phyloP scores from a whole-genome alignment of 371 early-diverging fungal genomes.

The Mortierella sp. region DNA sequence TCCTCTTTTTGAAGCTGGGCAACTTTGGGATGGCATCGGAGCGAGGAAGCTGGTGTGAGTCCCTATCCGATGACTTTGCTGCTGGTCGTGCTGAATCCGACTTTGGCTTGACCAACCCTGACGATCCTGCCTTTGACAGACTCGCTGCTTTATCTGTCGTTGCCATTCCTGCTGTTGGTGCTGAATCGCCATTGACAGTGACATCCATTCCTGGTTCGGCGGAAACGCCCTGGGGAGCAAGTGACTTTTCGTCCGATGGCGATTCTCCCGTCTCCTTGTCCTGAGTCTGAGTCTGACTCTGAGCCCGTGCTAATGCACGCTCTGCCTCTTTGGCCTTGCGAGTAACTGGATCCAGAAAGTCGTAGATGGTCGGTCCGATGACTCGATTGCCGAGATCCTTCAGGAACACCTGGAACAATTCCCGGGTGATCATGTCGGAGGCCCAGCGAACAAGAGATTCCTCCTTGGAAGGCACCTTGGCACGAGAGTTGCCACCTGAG shows the following conservation, averaged over 20 bases:
- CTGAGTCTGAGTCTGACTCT: conserved; percentile 15
- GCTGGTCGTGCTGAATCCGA: conserved; percentile 16
- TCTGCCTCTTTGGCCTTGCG: conserved; percentile 34
- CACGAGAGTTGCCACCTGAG: conserved; percentile 11
- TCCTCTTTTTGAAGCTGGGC: conserved; percentile 46
- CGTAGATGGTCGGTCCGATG: conserved; percentile 67
- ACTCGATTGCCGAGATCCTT: conserved; percentile 72
- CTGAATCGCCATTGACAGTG: conserved; percentile 1
- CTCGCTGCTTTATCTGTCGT: not conserved
- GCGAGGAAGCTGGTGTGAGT: conserved; percentile 9
- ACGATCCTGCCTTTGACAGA: not conserved
- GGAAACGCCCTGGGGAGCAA: conserved; percentile 16
- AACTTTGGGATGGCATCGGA: conserved; percentile 32
- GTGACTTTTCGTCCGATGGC: conserved; percentile 11
- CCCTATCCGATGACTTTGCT: not conserved
- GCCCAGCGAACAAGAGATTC: conserved; percentile 54
- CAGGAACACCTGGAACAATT: conserved; percentile 70
- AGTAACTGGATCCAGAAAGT: conserved; percentile 61
- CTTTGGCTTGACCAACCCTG: not conserved
- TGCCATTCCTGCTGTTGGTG: not conserved
- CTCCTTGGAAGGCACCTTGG: conserved; percentile 42
- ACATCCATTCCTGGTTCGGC: conserved; percentile 29
- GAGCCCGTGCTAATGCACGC: conserved; percentile 11
- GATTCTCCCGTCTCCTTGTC: conserved; percentile 20
- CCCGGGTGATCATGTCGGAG: conserved; percentile 61